phyloP scores from a whole-genome alignment of 257 asterid species.

The Galeopsis tetrahit region DNA sequence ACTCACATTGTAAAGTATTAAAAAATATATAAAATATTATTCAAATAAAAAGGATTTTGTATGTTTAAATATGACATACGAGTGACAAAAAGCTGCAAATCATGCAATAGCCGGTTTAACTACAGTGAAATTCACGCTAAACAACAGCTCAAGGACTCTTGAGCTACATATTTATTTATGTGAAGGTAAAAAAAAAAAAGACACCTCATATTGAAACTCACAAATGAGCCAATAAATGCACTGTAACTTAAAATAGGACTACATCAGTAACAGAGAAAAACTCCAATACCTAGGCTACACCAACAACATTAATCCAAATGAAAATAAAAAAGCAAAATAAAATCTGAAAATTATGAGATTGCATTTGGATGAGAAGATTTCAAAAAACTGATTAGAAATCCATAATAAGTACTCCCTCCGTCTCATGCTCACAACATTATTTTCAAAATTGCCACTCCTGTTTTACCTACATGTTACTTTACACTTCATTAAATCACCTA shows the following conservation, averaged over 20 bases:
- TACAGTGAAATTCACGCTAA: not conserved
- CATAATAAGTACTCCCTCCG: not conserved
- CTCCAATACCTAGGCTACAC: not conserved
- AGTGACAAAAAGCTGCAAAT: constrained; percentile 2
- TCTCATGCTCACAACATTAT: too few relatives aligned
- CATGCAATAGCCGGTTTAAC: not conserved
- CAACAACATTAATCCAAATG: not conserved
- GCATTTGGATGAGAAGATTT: not conserved
- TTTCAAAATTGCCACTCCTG: too few relatives aligned
- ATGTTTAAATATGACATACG: not conserved
- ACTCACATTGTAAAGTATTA: too few relatives aligned
- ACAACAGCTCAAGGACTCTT: not conserved
- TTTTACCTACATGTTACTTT: too few relatives aligned
- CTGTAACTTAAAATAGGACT: too few relatives aligned
- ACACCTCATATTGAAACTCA: not conserved
- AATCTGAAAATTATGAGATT: not conserved
- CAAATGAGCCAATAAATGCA: too few relatives aligned
- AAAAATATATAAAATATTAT: too few relatives aligned
- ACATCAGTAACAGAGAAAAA: not conserved
- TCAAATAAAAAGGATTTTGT: too few relatives aligned
- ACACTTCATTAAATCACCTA: too few relatives aligned
- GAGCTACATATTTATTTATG: not conserved
- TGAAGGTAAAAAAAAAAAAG: too few relatives aligned
- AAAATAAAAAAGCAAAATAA: not conserved
- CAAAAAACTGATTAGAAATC: not conserved